phyloP scores from a whole-genome alignment of 148 eudicot species.

The Rhododendron williamsianum region DNA sequence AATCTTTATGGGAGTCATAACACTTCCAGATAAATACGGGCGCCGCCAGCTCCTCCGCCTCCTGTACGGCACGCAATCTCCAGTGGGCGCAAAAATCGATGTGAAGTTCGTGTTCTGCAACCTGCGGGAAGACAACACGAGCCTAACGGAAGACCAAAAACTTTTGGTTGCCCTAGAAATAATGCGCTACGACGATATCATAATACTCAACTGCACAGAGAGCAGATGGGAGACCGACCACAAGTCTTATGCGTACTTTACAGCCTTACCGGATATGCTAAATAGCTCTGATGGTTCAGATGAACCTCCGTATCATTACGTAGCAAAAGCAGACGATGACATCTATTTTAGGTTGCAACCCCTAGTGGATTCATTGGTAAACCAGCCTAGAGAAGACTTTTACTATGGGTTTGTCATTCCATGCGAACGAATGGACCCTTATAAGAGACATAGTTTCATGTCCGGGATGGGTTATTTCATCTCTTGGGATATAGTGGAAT shows the following conservation, averaged over 20 bases:
- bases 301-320: slow-evolving; percentile 79
- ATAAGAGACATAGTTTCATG: slow-evolving; percentile 48
- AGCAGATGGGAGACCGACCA: slow-evolving; percentile 66
- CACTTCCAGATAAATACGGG: slow-evolving; percentile 71
- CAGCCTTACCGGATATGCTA: slow-evolving; percentile 62
- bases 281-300: slow-evolving; percentile 17
- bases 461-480: slow-evolving; percentile 86
- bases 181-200: slow-evolving; percentile 67
- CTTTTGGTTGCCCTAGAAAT: slow-evolving; percentile 76
- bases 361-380: slow-evolving; percentile 58
- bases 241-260: slow-evolving; percentile 76
- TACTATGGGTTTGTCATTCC: slow-evolving; percentile 90
- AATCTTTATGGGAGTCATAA: slow-evolving; percentile 62
- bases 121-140: slow-evolving; percentile 18
- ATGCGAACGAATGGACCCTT: slow-evolving; percentile 81
- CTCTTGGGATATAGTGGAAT: slow-evolving; percentile 84
- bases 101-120: slow-evolving; percentile 85
- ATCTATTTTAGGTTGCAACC: slow-evolving; percentile 53
- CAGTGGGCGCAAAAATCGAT: slow-evolving; percentile 49
- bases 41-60: slow-evolving; percentile 75
- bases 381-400: slow-evolving; percentile 65
- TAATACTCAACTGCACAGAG: slow-evolving; percentile 70
- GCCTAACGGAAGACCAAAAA: slow-evolving; percentile 56
- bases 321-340: slow-evolving; percentile 79
- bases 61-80: slow-evolving; percentile 64